These are phyloP conservation scores for Podila verticillata DNA, from an alignment of 192 early-diverging fungal species.

Conservation along the genomic window DNA sequence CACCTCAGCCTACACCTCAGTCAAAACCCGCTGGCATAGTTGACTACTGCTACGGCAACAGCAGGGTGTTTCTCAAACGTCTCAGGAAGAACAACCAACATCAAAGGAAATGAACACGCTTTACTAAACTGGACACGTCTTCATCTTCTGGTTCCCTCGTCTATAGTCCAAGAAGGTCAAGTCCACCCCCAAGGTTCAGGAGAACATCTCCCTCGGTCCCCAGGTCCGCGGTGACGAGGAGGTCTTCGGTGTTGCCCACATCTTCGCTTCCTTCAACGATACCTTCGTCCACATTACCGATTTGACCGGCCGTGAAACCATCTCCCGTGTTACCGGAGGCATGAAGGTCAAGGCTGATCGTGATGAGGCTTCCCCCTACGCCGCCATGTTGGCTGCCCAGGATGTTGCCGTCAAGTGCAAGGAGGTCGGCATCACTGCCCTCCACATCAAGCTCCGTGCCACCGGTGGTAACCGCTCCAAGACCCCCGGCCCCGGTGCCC, in stretches of 20 bases:
- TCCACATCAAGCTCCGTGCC: constrained; percentile 99
- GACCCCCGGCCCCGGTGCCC: constrained; percentile 98
- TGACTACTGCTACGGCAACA: too few species aligned
- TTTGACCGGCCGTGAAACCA: constrained; percentile 99
- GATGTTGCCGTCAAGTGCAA: constrained; percentile 98
- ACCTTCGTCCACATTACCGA: constrained; percentile 99
- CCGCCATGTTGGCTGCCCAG: constrained; percentile 99
- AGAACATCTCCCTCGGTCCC: constrained; percentile 95
- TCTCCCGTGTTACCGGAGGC: constrained; percentile 98
- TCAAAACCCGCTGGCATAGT: too few species aligned
- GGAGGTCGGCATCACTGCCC: constrained; percentile 99
- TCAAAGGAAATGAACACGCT: neutral
- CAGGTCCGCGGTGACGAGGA: constrained; percentile 97
- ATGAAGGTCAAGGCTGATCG: constrained; percentile 99
- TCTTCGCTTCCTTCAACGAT: constrained; percentile 99
- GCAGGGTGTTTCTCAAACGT: too few species aligned
- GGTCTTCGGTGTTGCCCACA: constrained; percentile 99
- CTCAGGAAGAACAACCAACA: too few species aligned
- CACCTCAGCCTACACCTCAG: too few species aligned
- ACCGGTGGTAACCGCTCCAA: constrained; percentile 99
- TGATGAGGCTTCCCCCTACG: constrained; percentile 99
- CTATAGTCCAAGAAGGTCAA: constrained; percentile 74
- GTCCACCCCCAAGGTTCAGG: constrained; percentile 81
- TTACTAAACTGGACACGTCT: neutral
- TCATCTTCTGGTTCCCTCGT: neutral